Evolutionary conservation across 352 stramenopile species (phyloP).

Genomic region (Phytopythium aichiense): DNA sequence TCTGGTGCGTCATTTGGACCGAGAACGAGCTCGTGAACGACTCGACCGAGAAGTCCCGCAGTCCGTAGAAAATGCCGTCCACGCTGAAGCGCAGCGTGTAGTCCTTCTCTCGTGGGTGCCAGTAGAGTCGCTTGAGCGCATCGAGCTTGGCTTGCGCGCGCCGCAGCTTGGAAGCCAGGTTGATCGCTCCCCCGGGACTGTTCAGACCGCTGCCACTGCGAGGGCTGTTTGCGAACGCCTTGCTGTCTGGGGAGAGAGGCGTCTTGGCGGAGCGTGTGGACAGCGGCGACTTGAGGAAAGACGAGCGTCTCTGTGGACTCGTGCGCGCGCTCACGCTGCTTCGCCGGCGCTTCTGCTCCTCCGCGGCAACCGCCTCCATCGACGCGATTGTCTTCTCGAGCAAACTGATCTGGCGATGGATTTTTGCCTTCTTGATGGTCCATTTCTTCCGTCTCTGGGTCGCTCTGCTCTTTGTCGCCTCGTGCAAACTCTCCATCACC

Average conservation of each 20-base stretch:
- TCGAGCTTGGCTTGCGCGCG: conserved; percentile 71
- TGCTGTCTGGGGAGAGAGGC: conserved; percentile 8
- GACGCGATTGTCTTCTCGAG: conserved; percentile 69
- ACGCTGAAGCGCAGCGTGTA: conserved; percentile 78
- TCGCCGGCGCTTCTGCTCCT: conserved; percentile 43
- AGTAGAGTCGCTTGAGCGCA: conserved; percentile 57
- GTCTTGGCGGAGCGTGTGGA: conserved; percentile 10
- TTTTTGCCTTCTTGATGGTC: conserved; percentile 57
- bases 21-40: conserved; percentile 53
- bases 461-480: conserved; percentile 35
- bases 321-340: conserved; percentile 25
- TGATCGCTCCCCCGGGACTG: conserved; percentile 48
- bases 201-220: neutral
- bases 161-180: conserved; percentile 48
- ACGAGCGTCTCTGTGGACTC: conserved; percentile 15
- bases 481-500: conserved; percentile 47
- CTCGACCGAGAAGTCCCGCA: conserved; percentile 70
- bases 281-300: conserved; percentile 10
- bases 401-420: conserved; percentile 62
- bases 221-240: neutral
- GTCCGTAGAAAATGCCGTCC: conserved; percentile 74
- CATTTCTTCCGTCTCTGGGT: conserved; percentile 43
- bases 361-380: conserved; percentile 48
- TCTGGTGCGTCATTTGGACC: conserved; percentile 64
- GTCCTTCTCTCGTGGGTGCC: conserved; percentile 65